Evolutionary conservation across 2,329 filamentous ascomycete species (phyloP), one percentile per base, ranked within the genome.

Genomic region (Zymoseptoria pseudotritici): DNA sequence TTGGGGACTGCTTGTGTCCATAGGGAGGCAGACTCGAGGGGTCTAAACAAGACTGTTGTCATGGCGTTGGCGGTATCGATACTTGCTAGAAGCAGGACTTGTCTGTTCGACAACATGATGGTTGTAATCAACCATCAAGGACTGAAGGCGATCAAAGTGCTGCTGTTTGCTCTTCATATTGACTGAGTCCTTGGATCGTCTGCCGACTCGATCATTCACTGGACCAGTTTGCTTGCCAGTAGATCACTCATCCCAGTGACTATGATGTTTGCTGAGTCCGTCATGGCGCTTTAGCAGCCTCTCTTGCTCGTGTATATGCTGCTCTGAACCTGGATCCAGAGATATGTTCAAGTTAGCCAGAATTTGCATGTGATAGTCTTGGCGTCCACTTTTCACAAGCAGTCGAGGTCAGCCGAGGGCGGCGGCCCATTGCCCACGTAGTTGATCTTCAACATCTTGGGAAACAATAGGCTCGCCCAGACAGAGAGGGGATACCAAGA

Each of bases 1-100:
- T 65, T 67, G 9, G 65, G 63, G 17, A 69, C 49, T 21, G n/a
- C 21, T 20, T 53, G 52, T 4, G 52, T 26, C 52, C 52, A 53
- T 8, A 29, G 20, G 22, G 22, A 24, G 22, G 24, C 8, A n/a
- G 22, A 19, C 10, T 53, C n/a, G 22, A 19, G 22, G 22, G 22
- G 22, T 21, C 11, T 50, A 17, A 50, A 50, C 17, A 50, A 20
- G 46, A 20, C 46, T 50, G n/a, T 24, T 52, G 19, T 21, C 50
- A 24, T 21, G 5, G 50, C 19, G 50, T 52, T 52, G 26, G 36
- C 13, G 13, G 36, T 46, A 46, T 46, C 2, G 36, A 17, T 46
- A 46, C 36, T 46, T 17, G 36, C 36, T 46, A 1, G 13, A 17
- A 17, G 11, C 13, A 13, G 6, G 36, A n/a, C 13, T 7, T 46